phyloP scores from a whole-genome alignment of 257 asterid genomes.

The Solanum gandarillasii region DNA sequence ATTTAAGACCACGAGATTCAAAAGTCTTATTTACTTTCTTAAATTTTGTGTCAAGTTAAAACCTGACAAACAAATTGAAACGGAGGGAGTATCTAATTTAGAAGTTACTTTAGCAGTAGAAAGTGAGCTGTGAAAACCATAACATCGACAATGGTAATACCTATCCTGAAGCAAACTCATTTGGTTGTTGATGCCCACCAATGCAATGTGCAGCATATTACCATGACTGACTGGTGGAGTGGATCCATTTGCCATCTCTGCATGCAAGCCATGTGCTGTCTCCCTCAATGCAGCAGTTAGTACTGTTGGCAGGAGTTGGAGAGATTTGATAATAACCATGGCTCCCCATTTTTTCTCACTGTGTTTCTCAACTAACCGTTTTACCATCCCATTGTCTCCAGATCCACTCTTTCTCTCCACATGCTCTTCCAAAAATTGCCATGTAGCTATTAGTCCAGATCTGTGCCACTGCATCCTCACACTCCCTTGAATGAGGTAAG shows the following conservation, averaged over 20 bases:
- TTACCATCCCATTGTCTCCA: conserved; percentile 28
- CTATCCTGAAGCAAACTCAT: conserved; percentile 97
- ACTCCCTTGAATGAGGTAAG: conserved; percentile 89
- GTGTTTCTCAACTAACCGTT: conserved; percentile 36
- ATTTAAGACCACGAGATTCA: neutral
- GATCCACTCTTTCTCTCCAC: conserved; percentile 36
- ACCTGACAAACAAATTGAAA: neutral
- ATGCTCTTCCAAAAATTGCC: conserved; percentile 88
- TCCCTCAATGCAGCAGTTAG: conserved; percentile 77
- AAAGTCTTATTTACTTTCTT: neutral
- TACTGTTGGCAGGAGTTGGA: conserved; percentile 75
- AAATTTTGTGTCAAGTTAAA: neutral
- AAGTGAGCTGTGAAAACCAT: neutral
- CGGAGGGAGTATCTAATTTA: neutral
- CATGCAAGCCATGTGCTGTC: conserved; percentile 49
- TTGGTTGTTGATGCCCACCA: conserved; percentile 93
- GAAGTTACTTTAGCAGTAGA: neutral
- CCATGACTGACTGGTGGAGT: conserved; percentile 31
- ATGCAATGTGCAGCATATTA: conserved; percentile 92
- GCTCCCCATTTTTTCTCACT: conserved; percentile 86
- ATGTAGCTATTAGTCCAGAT: conserved; percentile 93
- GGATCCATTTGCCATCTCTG: conserved; percentile 21
- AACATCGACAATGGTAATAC: conserved; percentile 18
- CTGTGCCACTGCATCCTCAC: conserved; percentile 99
- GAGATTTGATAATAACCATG: conserved; percentile 90